phyloP scores from a whole-genome alignment of 176 grass and related monocot species.

The Leersia perrieri region DNA sequence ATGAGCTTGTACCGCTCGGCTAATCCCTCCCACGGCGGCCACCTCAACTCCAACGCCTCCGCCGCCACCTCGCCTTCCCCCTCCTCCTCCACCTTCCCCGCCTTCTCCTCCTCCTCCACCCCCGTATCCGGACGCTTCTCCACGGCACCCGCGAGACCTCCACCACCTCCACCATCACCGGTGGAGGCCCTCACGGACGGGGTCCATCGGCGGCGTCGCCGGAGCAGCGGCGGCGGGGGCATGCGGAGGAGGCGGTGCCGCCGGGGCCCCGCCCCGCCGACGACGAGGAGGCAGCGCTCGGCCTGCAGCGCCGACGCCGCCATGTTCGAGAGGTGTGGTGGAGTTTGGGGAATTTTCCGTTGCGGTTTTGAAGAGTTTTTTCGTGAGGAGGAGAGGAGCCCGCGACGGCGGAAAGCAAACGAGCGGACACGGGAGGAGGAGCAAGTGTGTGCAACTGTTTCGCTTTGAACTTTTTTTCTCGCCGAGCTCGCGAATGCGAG shows the following conservation, averaged over 20 bases:
- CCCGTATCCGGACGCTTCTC: slow-evolving; percentile 37
- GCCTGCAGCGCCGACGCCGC: slow-evolving; percentile 38
- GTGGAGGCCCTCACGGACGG: slow-evolving; percentile 39
- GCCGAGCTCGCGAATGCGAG: background rate
- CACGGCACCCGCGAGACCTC: slow-evolving; percentile 28
- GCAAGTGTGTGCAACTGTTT: background rate
- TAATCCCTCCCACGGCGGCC: slow-evolving; percentile 71
- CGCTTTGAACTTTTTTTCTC: background rate
- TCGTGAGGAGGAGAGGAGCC: background rate
- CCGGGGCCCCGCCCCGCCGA: background rate
- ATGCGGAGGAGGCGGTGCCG: slow-evolving; percentile 31
- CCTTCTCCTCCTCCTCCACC: slow-evolving; percentile 28
- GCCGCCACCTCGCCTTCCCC: slow-evolving; percentile 8
- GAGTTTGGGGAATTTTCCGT: background rate
- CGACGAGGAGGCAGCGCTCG: slow-evolving; percentile 9
- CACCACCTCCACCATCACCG: background rate
- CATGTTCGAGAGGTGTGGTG: slow-evolving; percentile 22
- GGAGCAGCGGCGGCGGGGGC: slow-evolving; percentile 27
- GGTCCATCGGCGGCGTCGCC: background rate
- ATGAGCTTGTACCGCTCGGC: slow-evolving; percentile 80
- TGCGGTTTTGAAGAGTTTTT: background rate
- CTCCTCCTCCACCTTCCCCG: background rate
- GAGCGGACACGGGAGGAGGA: slow-evolving; percentile 38
- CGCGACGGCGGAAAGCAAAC: slow-evolving; percentile 8
- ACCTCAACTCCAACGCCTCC: slow-evolving; percentile 42